Evolutionary conservation across 2,329 filamentous ascomycete species (phyloP), one percentile per base, ranked within the genome.

Genomic region (Fusarium brachygibbosum): DNA sequence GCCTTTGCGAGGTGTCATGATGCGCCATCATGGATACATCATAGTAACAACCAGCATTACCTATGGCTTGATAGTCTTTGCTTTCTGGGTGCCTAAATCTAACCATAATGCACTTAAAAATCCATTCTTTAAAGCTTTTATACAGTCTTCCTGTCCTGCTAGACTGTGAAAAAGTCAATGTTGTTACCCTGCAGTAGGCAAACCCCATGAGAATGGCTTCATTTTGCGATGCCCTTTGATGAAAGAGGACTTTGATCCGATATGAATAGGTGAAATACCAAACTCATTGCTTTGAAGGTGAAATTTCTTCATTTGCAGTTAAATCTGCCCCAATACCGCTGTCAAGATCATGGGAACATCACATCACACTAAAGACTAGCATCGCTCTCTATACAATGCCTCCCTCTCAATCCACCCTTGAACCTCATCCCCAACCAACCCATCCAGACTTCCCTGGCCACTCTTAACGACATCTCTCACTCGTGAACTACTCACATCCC

Each of bases 401-500:
- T 88, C 81, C 13, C 80, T 78, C 63, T 84, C 77, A 29, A 94
- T 84, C 86, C 88, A 92, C 23, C 76, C 79, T 46, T 79, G 80
- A 0, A 94, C 86, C 3, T 83, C 82, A 3, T 78, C 76, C 0
- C 87, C 87, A 34, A 93, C 89, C 67, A 93, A 74, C 56, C 75
- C 74, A 19, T 75, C 75, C 51, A 93, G 77, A 54, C 74, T 77
- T 79, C 79, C 82, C 79, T 85, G 42, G 86, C 83, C 13, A 78
- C 76, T 7, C 60, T 81, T 83, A 2, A 86, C 86, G 8, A 88
- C 86, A 32, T 84, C 82, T 51, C 91, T 83, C 44, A 91, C 90
- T 71, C 82, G 84, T 9, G 92, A 93, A 67, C 87, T 89, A 66
- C 87, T 89, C 38, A 88, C 82, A 4, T 76, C 78, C 9, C 79